phyloP scores from a whole-genome alignment of 305 asterid genomes.

The Fraxinus velutina region DNA sequence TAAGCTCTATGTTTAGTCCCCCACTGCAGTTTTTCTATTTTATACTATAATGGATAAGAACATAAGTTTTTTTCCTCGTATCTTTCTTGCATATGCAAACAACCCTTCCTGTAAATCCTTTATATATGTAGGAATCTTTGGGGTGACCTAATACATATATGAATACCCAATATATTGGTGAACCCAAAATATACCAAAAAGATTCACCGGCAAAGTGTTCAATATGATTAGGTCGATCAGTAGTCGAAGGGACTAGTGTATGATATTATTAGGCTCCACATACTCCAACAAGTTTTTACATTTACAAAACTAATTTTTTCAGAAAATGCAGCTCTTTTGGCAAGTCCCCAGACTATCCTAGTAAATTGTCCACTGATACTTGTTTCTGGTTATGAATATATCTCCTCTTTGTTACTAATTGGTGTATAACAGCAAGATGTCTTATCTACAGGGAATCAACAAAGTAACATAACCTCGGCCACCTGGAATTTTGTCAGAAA shows the following conservation, averaged over 20 bases:
- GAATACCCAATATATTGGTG: not conserved
- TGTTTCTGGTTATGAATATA: not conserved
- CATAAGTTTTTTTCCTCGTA: not conserved
- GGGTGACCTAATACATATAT: not conserved
- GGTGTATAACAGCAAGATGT: slow-evolving; percentile 23
- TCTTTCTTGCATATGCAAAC: not conserved
- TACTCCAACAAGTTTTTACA: not conserved
- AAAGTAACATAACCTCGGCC: slow-evolving; percentile 48
- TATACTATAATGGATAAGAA: not conserved
- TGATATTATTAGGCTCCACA: not conserved
- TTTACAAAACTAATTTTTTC: not conserved
- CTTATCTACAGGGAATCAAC: slow-evolving; percentile 53
- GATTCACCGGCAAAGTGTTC: not conserved
- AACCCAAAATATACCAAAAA: not conserved
- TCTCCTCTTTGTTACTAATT: not conserved
- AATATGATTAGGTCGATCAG: not conserved
- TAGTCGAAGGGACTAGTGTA: not conserved
- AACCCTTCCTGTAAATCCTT: not conserved
- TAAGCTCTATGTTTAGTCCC: not conserved
- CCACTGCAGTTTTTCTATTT: not conserved
- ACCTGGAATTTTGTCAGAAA: slow-evolving; percentile 65
- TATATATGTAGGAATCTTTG: not conserved
- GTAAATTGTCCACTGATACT: not conserved
- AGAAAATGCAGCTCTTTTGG: not conserved
- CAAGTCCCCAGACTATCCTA: not conserved